These are phyloP conservation scores for Amaranthus tricolor DNA, from an alignment of 179 eudicot genomes.

Conservation along the genomic window DNA sequence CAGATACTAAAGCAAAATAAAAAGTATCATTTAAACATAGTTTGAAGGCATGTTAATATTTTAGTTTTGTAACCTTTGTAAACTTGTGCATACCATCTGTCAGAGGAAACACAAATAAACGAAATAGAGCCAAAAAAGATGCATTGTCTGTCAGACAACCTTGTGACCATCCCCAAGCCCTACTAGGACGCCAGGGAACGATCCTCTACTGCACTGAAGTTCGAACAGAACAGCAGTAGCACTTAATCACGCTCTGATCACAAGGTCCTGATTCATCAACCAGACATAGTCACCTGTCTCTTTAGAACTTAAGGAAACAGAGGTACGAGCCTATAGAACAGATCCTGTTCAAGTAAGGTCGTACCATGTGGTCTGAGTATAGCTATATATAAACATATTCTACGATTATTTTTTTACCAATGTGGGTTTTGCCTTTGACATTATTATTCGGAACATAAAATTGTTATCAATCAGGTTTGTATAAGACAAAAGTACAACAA, in stretches of 20 bases:
- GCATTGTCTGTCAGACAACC: conserved; percentile 23
- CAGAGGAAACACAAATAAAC: too few relatives aligned
- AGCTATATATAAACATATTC: neutral
- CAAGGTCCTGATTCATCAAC: conserved; percentile 30
- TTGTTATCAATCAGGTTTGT: too few relatives aligned
- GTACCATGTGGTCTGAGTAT: neutral
- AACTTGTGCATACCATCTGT: too few relatives aligned
- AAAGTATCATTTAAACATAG: too few relatives aligned
- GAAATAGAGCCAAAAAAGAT: too few relatives aligned
- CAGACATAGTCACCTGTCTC: conserved; percentile 32
- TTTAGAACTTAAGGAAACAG: conserved; percentile 30
- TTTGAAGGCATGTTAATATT: too few relatives aligned
- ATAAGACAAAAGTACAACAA: too few relatives aligned
- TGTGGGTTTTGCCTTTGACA: neutral
- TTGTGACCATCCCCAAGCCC: conserved; percentile 17
- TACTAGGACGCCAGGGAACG: neutral
- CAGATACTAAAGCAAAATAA: too few relatives aligned
- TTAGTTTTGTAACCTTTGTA: too few relatives aligned
- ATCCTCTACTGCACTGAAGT: conserved; percentile 17
- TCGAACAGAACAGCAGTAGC: neutral
- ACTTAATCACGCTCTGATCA: conserved; percentile 37
- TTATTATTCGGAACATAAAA: too few relatives aligned
- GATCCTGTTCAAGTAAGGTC: conserved; percentile 28
- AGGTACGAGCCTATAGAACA: conserved; percentile 22
- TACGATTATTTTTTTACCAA: neutral